Evolutionary conservation across 495 filamentous ascomycete species (phyloP).

Genomic region (Evansstolkia leycettana): DNA sequence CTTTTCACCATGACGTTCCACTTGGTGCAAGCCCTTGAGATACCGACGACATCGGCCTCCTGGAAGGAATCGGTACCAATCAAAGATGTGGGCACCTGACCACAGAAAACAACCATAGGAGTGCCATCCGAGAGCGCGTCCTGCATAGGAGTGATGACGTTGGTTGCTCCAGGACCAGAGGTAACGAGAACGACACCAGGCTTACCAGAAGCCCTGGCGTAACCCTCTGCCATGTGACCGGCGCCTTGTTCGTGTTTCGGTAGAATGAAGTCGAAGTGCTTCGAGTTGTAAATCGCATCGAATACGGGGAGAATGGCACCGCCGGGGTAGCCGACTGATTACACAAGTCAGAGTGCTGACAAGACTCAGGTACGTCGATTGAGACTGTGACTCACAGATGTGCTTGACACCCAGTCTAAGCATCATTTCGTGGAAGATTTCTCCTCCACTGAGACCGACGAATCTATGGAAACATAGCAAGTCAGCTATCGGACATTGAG

Average conservation of each 20-base stretch:
- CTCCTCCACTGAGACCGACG: conserved; percentile 87
- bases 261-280: conserved; percentile 49
- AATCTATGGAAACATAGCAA: conserved; percentile 46
- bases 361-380: not conserved
- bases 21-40: conserved; percentile 51
- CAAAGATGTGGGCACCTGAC: conserved; percentile 42
- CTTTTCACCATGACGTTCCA: conserved; percentile 55
- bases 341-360: conserved; percentile 40
- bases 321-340: conserved; percentile 31
- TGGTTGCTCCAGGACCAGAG: conserved; percentile 52
- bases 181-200: conserved; percentile 52
- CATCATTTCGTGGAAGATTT: conserved; percentile 99
- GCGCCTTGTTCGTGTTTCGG: conserved; percentile 53
- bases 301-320: conserved; percentile 41
- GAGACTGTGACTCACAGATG: conserved; percentile 52
- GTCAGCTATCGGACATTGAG: not conserved
- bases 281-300: conserved; percentile 52
- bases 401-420: conserved; percentile 82
- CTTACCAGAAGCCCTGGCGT: conserved; percentile 45
- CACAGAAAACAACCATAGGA: conserved; percentile 50
- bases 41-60: conserved; percentile 50
- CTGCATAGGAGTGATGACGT: conserved; percentile 50
- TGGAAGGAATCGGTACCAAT: conserved; percentile 54
- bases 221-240: conserved; percentile 56
- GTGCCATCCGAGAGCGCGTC: conserved; percentile 51